Percentiles rank a stretch among this genome's conserved stretches.
These are phyloP conservation scores for Penicillium chermesinum DNA, from an alignment of 495 filamentous ascomycete genomes.

Conservation along the genomic window DNA sequence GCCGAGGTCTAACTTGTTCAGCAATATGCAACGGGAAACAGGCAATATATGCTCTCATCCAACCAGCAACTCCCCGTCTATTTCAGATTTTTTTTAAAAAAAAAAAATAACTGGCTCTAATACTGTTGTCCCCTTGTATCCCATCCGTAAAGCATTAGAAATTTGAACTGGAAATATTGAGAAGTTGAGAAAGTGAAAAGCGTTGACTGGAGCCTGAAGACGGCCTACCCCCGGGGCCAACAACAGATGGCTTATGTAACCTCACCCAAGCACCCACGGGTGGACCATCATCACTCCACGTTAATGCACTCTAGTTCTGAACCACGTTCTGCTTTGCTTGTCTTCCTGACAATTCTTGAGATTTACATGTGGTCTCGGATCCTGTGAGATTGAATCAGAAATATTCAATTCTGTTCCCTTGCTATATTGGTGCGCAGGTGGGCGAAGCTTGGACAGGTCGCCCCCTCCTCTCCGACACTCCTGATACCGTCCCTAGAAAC, in stretches of 20 bases:
- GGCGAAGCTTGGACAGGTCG: neutral
- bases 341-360: neutral
- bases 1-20: no score
- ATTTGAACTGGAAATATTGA: no score
- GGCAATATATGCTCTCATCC: no score
- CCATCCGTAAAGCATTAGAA: no score
- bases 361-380: neutral
- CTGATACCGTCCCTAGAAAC: conserved; percentile 20
- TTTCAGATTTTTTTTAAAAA: no score
- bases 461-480: conserved; percentile 10
- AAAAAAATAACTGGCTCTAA: no score
- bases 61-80: no score
- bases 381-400: neutral
- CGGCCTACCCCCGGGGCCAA: no score
- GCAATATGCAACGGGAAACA: no score
- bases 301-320: conserved; percentile 3
- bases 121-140: no score
- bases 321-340: conserved; percentile 15
- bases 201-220: no score
- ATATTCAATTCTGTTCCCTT: neutral
- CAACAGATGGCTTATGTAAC: conserved; percentile 22
- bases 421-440: neutral
- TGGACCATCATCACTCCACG: conserved; percentile 27
- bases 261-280: conserved; percentile 4
- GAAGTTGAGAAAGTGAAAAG: no score